A percentile compares a stretch with the other conserved stretches of the same genome.
These are phyloP conservation scores for Hypoxylon sp. DNA, from an alignment of 2,329 filamentous ascomycete species.

Conservation along the genomic window DNA sequence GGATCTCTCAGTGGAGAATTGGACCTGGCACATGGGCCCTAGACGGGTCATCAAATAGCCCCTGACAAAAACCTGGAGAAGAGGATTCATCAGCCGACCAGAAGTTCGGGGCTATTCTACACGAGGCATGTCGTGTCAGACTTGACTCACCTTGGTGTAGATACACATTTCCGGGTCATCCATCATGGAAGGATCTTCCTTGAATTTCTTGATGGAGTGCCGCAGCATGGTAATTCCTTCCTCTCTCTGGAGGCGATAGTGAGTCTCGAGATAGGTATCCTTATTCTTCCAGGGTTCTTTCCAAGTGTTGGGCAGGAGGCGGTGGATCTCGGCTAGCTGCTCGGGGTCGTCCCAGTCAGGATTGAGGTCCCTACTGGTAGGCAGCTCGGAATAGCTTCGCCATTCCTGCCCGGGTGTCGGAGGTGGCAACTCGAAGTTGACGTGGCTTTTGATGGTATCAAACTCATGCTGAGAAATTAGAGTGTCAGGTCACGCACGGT, in stretches of 20 bases:
- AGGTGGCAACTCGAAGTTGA: constrained; percentile 29
- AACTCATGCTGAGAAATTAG: constrained; percentile 19
- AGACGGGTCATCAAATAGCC: constrained; percentile 72
- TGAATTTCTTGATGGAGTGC: constrained; percentile 71
- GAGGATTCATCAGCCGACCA: neutral
- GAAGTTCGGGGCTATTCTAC: neutral
- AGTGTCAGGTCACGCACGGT: neutral
- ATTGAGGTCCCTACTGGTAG: constrained; percentile 65
- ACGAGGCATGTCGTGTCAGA: neutral
- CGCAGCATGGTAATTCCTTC: constrained; percentile 79
- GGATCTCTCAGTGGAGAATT: constrained; percentile 76
- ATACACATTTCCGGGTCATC: constrained; percentile 72
- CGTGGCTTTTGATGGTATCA: constrained; percentile 38
- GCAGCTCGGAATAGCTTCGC: constrained; percentile 65
- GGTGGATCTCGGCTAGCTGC: constrained; percentile 45
- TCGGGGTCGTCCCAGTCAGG: constrained; percentile 45
- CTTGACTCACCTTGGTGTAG: constrained; percentile 73
- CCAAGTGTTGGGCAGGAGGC: constrained; percentile 66
- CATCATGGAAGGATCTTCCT: constrained; percentile 62
- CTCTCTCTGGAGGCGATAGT: constrained; percentile 81
- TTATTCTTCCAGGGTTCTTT: constrained; percentile 69
- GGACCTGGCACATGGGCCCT: constrained; percentile 75
- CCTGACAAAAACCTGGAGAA: constrained; percentile 71
- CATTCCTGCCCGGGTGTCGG: constrained; percentile 45
- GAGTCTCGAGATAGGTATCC: constrained; percentile 75